phyloP scores from a whole-genome alignment of 2,329 filamentous ascomycete species.

The Ophiocordyceps unilateralis region DNA sequence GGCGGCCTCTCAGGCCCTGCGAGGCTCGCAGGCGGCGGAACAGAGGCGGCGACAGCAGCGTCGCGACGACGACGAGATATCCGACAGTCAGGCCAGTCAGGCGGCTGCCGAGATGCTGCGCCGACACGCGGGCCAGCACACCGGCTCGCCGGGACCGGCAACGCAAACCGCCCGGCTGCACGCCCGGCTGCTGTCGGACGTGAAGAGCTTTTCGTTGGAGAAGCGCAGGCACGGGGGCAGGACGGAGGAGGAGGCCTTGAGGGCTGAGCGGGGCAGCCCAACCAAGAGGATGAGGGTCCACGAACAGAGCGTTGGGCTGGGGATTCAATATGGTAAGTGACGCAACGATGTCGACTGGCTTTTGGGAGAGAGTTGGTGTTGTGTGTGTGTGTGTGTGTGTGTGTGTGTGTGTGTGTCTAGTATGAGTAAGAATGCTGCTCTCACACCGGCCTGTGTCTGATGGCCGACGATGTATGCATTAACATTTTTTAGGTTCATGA shows the following conservation, averaged over 20 bases:
- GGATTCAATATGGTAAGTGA: conserved; percentile 29
- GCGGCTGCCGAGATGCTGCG: conserved; percentile 61
- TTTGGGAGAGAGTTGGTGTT: neutral
- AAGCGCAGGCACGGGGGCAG: conserved; percentile 32
- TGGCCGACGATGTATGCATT: no score
- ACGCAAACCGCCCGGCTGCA: conserved; percentile 31
- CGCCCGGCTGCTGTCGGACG: conserved; percentile 30
- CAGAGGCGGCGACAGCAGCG: conserved; percentile 6
- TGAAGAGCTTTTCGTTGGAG: conserved; percentile 24
- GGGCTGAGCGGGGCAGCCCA: conserved; percentile 25
- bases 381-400: neutral
- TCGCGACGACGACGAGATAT: conserved; percentile 29
- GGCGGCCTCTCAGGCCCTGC: conserved; percentile 10
- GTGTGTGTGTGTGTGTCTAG: no score
- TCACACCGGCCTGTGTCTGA: no score
- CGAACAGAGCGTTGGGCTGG: conserved; percentile 27
- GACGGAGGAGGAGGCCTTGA: no score
- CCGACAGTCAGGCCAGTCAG: conserved; percentile 62
- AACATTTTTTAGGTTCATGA: no score
- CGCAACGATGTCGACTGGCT: neutral
- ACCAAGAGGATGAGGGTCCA: conserved; percentile 31
- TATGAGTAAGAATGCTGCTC: no score
- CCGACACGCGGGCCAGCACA: no score
- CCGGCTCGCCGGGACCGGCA: no score
- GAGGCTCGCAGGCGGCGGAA: conserved; percentile 9